Conservation (phyloP, 192 early-diverging fungal genomes). For the Coemansia reversa region DNA sequence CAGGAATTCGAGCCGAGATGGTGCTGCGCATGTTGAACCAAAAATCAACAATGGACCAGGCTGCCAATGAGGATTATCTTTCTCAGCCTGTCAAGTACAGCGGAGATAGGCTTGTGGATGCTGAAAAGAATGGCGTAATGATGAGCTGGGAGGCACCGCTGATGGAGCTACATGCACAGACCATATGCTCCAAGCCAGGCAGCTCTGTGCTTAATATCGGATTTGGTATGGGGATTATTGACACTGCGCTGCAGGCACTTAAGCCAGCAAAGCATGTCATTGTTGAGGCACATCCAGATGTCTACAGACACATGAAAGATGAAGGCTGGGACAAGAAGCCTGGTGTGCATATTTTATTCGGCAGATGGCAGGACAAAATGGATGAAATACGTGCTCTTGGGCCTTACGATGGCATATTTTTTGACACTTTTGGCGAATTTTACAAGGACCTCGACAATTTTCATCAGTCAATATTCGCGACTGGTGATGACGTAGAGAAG, state of each 20-base stretch:
- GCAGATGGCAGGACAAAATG: conserved; percentile 88
- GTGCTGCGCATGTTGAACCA: conserved; percentile 61
- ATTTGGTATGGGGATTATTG: conserved; percentile 92
- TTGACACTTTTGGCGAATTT: conserved; percentile 92
- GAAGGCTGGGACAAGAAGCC: conserved; percentile 86
- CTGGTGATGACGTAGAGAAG: conserved; percentile 7
- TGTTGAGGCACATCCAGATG: conserved; percentile 97
- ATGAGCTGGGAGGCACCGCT: conserved; percentile 97
- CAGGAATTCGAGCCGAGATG: conserved; percentile 83
- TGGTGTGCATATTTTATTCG: conserved; percentile 82
- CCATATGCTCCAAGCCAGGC: conserved; percentile 60
- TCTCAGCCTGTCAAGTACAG: conserved; percentile 75
- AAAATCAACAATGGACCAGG: conserved; percentile 47
- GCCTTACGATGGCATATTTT: conserved; percentile 90
- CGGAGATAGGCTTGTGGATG: conserved; percentile 79
- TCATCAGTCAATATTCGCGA: conserved; percentile 58
- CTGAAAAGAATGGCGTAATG: conserved; percentile 90
- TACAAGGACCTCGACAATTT: conserved; percentile 83
- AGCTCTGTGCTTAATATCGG: conserved; percentile 53
- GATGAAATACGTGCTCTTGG: conserved; percentile 61
- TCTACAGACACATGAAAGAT: conserved; percentile 80
- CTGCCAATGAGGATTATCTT: conserved; percentile 78
- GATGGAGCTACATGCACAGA: conserved; percentile 84
- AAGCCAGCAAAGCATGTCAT: conserved; percentile 78
- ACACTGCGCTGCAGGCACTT: conserved; percentile 74